Conservation (phyloP, 352 stramenopile genomes). For the Elongisporangium prolatum region DNA sequence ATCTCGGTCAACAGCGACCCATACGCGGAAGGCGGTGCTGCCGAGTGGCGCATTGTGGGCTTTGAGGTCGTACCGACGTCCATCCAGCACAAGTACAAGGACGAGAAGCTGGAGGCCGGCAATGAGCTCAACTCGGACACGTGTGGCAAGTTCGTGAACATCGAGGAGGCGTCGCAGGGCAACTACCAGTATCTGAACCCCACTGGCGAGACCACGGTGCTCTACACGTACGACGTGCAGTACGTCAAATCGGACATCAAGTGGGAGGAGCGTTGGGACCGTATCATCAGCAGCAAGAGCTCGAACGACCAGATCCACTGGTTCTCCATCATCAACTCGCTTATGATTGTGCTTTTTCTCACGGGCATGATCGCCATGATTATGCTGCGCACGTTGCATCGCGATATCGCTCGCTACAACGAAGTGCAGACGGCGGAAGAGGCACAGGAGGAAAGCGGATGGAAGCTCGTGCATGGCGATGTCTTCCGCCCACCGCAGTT, state of each 20-base stretch:
- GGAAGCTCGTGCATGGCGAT: constrained; percentile 96
- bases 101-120: constrained; percentile 62
- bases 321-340: constrained; percentile 99
- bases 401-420: constrained; percentile 97
- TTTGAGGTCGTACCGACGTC: constrained; percentile 96
- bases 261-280: constrained; percentile 98
- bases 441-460: constrained; percentile 93
- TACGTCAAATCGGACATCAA: constrained; percentile 93
- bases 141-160: constrained; percentile 88
- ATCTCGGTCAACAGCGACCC: constrained; percentile 89
- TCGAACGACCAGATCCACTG: constrained; percentile 99
- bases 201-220: constrained; percentile 72
- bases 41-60: constrained; percentile 91
- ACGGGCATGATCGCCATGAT: constrained; percentile 99
- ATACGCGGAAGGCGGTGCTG: constrained; percentile 43
- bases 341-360: constrained; percentile 99
- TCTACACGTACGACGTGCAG: constrained; percentile 99
- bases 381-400: constrained; percentile 98
- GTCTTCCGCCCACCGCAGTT: constrained; percentile 97
- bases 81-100: constrained; percentile 90
- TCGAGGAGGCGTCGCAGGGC: constrained; percentile 70
- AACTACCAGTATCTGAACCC: constrained; percentile 85
- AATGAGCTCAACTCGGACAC: constrained; percentile 79
- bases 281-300: constrained; percentile 96
- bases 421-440: constrained; percentile 93